Percentiles rank a stretch among this genome's conserved stretches.
phyloP scores from a whole-genome alignment of 208 protist species.

The Naegleria fowleri region DNA sequence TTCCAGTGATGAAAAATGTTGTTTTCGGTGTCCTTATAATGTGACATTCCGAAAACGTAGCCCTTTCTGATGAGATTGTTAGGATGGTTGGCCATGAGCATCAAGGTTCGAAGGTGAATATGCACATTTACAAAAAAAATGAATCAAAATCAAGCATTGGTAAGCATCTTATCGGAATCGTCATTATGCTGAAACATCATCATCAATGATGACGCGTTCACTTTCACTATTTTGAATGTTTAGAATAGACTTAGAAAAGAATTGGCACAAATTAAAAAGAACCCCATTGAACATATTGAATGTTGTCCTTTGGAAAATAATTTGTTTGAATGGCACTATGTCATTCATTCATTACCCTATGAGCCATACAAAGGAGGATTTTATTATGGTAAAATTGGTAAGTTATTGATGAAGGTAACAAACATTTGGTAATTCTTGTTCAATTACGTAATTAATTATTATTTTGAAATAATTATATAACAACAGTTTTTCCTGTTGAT shows the following conservation, averaged over 20 bases:
- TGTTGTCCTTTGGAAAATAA: conserved; percentile 60
- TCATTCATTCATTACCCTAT: conserved; percentile 68
- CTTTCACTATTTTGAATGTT: background rate
- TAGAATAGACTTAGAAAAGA: conserved; percentile 57
- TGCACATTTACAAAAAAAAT: too few relatives aligned
- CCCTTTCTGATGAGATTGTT: too few relatives aligned
- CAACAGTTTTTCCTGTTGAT: conserved; percentile 69
- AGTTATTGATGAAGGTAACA: background rate
- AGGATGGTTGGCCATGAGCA: too few relatives aligned
- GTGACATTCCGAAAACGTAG: too few relatives aligned
- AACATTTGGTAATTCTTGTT: too few relatives aligned
- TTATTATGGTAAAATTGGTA: conserved; percentile 84
- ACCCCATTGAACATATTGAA: conserved; percentile 43
- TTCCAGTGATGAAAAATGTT: too few relatives aligned
- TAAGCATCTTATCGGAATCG: too few relatives aligned
- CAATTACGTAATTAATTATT: background rate
- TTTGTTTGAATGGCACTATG: conserved; percentile 92
- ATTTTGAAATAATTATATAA: background rate
- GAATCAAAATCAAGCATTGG: too few relatives aligned
- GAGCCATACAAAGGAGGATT: conserved; percentile 77
- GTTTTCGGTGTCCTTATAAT: too few relatives aligned
- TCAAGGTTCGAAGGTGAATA: too few relatives aligned
- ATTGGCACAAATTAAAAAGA: conserved; percentile 43
- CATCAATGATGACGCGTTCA: too few relatives aligned
- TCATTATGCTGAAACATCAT: too few relatives aligned